Evolutionary conservation across 306 rosid species (phyloP).

Genomic region (Rubus parviflorus): DNA sequence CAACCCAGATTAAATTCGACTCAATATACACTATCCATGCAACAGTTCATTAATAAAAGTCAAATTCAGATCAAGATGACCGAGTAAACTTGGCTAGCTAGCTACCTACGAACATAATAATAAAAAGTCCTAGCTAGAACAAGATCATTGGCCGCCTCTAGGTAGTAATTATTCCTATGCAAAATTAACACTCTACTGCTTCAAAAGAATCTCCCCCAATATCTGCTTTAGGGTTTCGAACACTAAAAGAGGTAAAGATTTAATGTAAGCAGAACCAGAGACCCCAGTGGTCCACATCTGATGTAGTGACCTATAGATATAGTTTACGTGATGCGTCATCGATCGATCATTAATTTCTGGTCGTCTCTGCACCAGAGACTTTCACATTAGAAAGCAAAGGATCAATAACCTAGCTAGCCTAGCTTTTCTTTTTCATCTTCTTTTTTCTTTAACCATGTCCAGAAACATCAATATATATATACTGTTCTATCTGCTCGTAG

Average conservation of each 20-base stretch:
- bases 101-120: not conserved
- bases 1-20: not conserved
- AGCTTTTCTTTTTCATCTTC: not conserved
- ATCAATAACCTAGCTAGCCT: not conserved
- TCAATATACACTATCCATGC: not conserved
- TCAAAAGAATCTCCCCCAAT: slow-evolving; percentile 5
- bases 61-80: not conserved
- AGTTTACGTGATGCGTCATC: not conserved
- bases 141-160: slow-evolving; percentile 17
- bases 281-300: slow-evolving; percentile 9
- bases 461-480: not conserved
- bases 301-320: not conserved
- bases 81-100: not conserved
- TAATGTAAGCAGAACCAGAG: slow-evolving; percentile 6
- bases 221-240: slow-evolving; percentile 15
- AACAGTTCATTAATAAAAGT: slow-evolving; percentile 1
- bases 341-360: not conserved
- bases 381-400: not conserved
- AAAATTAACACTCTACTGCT: not conserved
- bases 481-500: not conserved
- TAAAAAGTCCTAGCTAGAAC: not conserved
- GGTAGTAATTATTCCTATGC: slow-evolving; percentile 15
- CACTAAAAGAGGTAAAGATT: slow-evolving; percentile 6
- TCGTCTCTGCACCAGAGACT: not conserved
- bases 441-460: not conserved